Conservation (phyloP, 2,329 filamentous ascomycete genomes). For the Paraconiothyrium sp. region DNA sequence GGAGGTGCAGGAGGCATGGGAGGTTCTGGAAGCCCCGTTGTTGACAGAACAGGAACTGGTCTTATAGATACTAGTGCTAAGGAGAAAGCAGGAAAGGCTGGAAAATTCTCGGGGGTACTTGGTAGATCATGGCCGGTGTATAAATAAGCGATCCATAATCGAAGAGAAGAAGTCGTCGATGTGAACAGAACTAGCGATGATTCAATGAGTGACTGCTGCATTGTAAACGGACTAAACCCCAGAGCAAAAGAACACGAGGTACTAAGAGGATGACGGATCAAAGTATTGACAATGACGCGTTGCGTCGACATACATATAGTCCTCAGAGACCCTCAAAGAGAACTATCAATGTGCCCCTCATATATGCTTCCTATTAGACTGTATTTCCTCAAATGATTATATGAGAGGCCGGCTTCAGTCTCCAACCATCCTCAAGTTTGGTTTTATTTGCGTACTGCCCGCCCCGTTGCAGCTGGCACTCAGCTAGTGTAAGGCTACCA, state of each 20-base stretch:
- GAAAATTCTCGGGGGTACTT: background rate
- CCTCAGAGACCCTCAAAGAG: background rate
- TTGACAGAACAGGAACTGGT: constrained; percentile 13
- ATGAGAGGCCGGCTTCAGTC: no score
- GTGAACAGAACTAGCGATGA: background rate
- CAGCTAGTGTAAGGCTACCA: background rate
- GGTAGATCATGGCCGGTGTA: constrained; percentile 5
- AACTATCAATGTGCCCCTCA: no score
- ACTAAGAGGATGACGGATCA: background rate
- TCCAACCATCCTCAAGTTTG: no score
- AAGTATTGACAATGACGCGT: background rate
- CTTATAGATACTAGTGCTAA: background rate
- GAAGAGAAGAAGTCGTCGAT: no score
- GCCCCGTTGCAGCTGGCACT: background rate
- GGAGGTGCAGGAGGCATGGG: constrained; percentile 2
- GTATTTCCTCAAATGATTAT: background rate
- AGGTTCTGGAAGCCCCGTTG: background rate
- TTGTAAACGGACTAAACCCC: background rate
- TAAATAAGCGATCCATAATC: background rate
- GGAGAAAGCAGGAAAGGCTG: background rate
- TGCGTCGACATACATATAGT: background rate
- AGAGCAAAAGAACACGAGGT: background rate
- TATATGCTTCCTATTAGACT: background rate
- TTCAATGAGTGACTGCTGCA: background rate
- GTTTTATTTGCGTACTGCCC: no score